phyloP scores from a whole-genome alignment of 1,284 basidiomycete species.

The Apiotrichum sp. region DNA sequence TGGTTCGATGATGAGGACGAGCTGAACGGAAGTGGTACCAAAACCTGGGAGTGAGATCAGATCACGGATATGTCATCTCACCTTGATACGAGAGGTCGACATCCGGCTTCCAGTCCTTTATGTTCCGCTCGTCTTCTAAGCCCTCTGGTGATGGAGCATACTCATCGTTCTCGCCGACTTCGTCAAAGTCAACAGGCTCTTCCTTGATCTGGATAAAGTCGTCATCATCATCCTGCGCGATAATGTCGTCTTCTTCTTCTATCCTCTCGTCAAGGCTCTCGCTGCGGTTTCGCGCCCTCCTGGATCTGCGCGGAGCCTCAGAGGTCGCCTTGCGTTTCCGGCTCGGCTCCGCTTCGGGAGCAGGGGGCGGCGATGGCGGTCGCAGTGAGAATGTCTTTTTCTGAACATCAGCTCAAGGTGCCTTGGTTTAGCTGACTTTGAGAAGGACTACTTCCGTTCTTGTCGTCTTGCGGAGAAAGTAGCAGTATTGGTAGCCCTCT shows the following conservation, averaged over 20 bases:
- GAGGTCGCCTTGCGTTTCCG: constrained; percentile 21
- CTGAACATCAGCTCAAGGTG: constrained; percentile 12
- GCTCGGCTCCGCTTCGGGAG: not conserved
- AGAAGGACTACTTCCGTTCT: constrained; percentile 43
- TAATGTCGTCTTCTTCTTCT: constrained; percentile 6
- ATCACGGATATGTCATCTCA: constrained; percentile 4
- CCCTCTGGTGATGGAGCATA: not conserved
- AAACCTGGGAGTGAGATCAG: constrained; percentile 25
- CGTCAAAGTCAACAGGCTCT: constrained; percentile 14
- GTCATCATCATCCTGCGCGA: constrained; percentile 12
- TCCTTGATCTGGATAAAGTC: constrained; percentile 22
- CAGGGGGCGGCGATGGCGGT: constrained; percentile 30
- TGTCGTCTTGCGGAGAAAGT: constrained; percentile 40
- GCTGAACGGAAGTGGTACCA: constrained; percentile 41
- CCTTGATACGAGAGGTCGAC: constrained; percentile 38
- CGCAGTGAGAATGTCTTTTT: constrained; percentile 37
- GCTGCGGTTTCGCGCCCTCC: constrained; percentile 9
- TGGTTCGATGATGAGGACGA: constrained; percentile 44
- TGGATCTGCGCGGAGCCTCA: constrained; percentile 6
- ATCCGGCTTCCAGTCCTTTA: constrained; percentile 45
- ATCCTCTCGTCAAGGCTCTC: not conserved
- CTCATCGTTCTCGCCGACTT: not conserved
- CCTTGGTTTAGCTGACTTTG: constrained; percentile 21
- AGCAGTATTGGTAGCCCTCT: constrained; percentile 45
- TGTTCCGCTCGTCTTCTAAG: constrained; percentile 25